These are phyloP conservation scores for Pythium oligandrum DNA, from an alignment of 352 stramenopile genomes.

Conservation along the genomic window DNA sequence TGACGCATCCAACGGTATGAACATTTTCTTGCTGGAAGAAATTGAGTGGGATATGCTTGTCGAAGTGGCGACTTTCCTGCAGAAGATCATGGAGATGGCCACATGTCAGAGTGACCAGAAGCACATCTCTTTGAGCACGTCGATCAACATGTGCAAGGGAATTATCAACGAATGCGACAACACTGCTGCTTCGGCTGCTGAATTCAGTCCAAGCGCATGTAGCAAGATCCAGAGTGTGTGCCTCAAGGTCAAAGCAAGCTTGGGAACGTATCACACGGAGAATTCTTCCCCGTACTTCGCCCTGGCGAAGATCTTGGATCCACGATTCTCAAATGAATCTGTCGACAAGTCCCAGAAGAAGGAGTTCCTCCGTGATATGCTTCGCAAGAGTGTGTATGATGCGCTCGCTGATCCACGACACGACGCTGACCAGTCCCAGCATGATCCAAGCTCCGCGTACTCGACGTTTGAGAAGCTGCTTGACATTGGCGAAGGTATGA, in stretches of 20 bases:
- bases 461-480: slow-evolving; percentile 78
- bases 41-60: slow-evolving; percentile 76
- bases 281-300: slow-evolving; percentile 67
- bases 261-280: slow-evolving; percentile 67
- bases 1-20: slow-evolving; percentile 64
- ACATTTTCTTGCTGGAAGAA: slow-evolving; percentile 68
- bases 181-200: slow-evolving; percentile 50
- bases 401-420: slow-evolving; percentile 45
- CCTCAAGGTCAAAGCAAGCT: slow-evolving; percentile 64
- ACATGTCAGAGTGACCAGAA: slow-evolving; percentile 76
- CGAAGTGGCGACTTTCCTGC: slow-evolving; percentile 65
- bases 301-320: slow-evolving; percentile 72
- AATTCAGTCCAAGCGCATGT: slow-evolving; percentile 44
- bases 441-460: slow-evolving; percentile 66
- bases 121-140: slow-evolving; percentile 77
- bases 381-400: slow-evolving; percentile 70
- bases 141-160: slow-evolving; percentile 75
- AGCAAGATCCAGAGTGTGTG: slow-evolving; percentile 73
- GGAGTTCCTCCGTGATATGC: slow-evolving; percentile 68
- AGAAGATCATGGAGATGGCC: slow-evolving; percentile 76
- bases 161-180: slow-evolving; percentile 74
- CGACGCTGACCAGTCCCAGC: slow-evolving; percentile 45
- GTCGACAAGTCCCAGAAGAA: slow-evolving; percentile 73
- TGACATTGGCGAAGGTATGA: slow-evolving; percentile 76
- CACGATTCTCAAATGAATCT: slow-evolving; percentile 76